These are phyloP conservation scores for Prosopis cineraria DNA, from an alignment of 306 rosid species.

Conservation along the genomic window DNA sequence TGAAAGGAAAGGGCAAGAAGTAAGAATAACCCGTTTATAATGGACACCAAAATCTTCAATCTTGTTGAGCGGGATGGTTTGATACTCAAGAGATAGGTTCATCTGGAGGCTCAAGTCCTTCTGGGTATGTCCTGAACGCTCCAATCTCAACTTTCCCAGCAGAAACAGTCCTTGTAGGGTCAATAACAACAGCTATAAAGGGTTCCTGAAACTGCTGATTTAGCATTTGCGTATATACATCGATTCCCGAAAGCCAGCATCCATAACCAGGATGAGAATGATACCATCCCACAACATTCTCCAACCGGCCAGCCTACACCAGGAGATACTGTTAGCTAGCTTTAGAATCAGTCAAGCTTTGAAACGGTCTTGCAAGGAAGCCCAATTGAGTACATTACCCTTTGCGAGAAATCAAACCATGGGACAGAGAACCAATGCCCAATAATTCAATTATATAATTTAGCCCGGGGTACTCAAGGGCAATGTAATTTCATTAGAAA, in stretches of 20 bases:
- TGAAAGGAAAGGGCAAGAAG: not conserved
- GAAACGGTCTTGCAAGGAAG: slow-evolving; percentile 1
- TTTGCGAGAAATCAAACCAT: not conserved
- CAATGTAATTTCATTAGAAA: not conserved
- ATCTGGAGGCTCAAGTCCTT: slow-evolving; percentile 90
- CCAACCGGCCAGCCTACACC: slow-evolving; percentile 84
- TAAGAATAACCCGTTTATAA: slow-evolving; percentile 76
- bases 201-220: slow-evolving; percentile 97
- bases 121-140: slow-evolving; percentile 97
- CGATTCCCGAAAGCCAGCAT: slow-evolving; percentile 98
- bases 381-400: not conserved
- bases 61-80: slow-evolving; percentile 91
- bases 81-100: slow-evolving; percentile 91
- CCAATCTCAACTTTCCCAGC: slow-evolving; percentile 99
- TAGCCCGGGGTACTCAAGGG: not conserved
- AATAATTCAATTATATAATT: not conserved
- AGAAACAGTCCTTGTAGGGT: slow-evolving; percentile 91
- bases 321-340: slow-evolving; percentile 16
- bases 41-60: slow-evolving; percentile 99
- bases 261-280: slow-evolving; percentile 99
- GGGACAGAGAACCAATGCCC: not conserved
- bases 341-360: not conserved
- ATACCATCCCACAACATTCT: slow-evolving; percentile 97
- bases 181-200: slow-evolving; percentile 90
- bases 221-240: slow-evolving; percentile 92